These are phyloP conservation scores for Backusella liffmaniae DNA, from an alignment of 192 early-diverging fungal species.

Conservation along the genomic window DNA sequence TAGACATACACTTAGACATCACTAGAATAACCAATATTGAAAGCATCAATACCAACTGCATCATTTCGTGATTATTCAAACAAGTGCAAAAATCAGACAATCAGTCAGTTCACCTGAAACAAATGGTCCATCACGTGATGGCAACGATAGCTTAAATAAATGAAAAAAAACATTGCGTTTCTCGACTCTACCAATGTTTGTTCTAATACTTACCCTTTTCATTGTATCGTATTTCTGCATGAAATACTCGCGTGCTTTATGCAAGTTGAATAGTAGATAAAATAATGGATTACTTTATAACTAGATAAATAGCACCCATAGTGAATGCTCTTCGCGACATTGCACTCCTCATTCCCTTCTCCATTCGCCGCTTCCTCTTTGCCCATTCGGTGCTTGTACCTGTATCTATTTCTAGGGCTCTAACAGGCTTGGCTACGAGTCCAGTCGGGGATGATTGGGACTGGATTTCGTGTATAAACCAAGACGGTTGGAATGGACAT, in stretches of 20 bases:
- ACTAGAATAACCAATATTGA: no score
- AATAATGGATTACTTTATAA: not conserved
- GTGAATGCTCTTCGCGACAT: not conserved
- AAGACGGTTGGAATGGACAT: not conserved
- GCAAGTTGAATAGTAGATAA: not conserved
- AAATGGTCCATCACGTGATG: no score
- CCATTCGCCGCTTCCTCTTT: not conserved
- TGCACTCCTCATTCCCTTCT: not conserved
- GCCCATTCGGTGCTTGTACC: not conserved
- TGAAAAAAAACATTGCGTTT: no score
- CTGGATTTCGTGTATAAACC: not conserved
- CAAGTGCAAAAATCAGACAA: no score
- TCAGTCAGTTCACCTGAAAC: no score
- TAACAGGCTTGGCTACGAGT: not conserved
- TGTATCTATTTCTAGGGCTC: not conserved
- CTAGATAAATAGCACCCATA: not conserved
- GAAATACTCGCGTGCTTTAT: not conserved
- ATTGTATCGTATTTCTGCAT: not conserved
- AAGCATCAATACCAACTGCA: no score
- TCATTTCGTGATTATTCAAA: no score
- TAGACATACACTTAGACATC: no score
- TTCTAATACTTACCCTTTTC: not conserved
- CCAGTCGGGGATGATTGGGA: not conserved
- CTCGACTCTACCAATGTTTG: not conserved
- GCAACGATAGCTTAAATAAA: no score